A percentile compares a stretch with the other conserved stretches of the same genome.
Evolutionary conservation across 495 filamentous ascomycete species (phyloP).

Genomic region (Podospora conica): DNA sequence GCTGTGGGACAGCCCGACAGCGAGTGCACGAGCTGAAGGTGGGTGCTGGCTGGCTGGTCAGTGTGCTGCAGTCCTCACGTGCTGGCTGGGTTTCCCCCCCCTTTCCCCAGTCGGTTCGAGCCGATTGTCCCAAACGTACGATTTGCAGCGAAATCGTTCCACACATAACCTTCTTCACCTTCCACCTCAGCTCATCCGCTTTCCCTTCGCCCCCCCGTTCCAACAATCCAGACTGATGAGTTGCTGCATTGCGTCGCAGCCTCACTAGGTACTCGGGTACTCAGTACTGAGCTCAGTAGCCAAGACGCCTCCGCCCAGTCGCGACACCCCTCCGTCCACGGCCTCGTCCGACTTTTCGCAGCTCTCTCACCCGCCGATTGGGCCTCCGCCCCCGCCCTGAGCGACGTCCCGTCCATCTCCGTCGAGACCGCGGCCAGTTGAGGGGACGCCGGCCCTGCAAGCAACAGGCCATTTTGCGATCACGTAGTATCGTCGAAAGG

Average conservation of each 20-base stretch:
- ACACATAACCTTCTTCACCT: conserved; percentile 18
- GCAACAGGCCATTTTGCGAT: conserved; percentile 25
- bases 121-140: conserved; percentile 24
- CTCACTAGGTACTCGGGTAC: too few species aligned
- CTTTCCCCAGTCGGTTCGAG: conserved; percentile 10
- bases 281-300: too few species aligned
- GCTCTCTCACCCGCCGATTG: too few species aligned
- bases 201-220: not conserved
- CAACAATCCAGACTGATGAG: conserved; percentile 2
- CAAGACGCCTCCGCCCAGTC: too few species aligned
- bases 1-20: too few species aligned
- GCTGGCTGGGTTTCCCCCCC: not conserved
- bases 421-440: conserved; percentile 4
- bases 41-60: too few species aligned
- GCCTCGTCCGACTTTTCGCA: too few species aligned
- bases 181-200: conserved; percentile 12
- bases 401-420: not conserved
- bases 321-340: too few species aligned
- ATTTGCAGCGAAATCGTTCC: conserved; percentile 26
- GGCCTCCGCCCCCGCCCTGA: not conserved
- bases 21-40: too few species aligned
- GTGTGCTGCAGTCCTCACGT: too few species aligned
- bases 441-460: conserved; percentile 17
- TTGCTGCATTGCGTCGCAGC: conserved; percentile 5
- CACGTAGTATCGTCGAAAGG: not conserved